A percentile compares a stretch with the other conserved stretches of the same genome.
Evolutionary conservation across 305 asterid species (phyloP).

Genomic region (Coffea humblotiana): DNA sequence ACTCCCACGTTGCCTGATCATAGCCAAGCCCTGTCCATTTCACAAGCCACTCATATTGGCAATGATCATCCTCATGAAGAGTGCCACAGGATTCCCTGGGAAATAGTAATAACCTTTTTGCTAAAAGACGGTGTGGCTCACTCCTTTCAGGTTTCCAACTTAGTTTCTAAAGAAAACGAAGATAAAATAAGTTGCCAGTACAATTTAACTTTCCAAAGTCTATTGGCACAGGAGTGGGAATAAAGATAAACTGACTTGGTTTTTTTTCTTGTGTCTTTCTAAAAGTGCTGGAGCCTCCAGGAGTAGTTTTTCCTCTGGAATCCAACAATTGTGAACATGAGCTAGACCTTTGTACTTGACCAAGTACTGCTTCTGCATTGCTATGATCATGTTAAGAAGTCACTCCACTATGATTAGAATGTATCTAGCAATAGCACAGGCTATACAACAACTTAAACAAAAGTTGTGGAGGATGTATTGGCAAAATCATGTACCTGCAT

Average conservation of each 20-base stretch:
- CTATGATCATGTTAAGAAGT: constrained; percentile 21
- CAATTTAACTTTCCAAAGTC: constrained; percentile 4
- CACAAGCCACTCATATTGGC: constrained; percentile 38
- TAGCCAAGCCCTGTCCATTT: constrained; percentile 40
- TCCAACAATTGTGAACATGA: constrained; percentile 33
- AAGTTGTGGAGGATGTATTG: not conserved
- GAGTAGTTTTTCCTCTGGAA: constrained; percentile 20
- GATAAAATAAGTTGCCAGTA: not conserved
- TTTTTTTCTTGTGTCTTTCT: constrained; percentile 8
- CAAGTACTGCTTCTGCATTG: constrained; percentile 20
- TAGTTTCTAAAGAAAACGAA: constrained; percentile 18
- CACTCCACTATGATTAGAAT: not conserved
- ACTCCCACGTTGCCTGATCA: constrained; percentile 36
- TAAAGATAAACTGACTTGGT: constrained; percentile 16
- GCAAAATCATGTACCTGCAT: constrained; percentile 25
- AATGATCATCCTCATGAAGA: constrained; percentile 12
- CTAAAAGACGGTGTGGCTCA: constrained; percentile 32
- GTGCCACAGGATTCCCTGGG: constrained; percentile 4
- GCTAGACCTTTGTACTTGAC: constrained; percentile 39
- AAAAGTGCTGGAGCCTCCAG: constrained; percentile 17
- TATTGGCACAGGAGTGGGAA: not conserved
- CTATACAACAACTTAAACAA: not conserved
- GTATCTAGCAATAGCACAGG: not conserved
- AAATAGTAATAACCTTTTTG: constrained; percentile 30
- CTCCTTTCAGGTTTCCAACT: constrained; percentile 32